Evolutionary conservation across 768 basidiomycete genomes (phyloP).

Genomic region (Plicaturopsis crispa): DNA sequence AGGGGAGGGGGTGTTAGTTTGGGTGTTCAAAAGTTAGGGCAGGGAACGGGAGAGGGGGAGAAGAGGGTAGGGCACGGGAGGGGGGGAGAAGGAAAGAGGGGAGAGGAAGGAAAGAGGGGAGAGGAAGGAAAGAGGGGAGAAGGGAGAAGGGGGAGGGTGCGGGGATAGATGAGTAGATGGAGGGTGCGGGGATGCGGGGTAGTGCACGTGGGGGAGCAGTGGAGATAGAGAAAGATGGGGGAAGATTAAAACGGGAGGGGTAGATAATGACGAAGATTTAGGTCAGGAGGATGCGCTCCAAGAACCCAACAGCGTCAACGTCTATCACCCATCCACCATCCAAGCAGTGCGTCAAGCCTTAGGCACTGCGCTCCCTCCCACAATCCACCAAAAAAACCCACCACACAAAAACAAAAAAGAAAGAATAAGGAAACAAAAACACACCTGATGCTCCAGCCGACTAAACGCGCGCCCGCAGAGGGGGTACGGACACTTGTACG

Average conservation of each 20-base stretch:
- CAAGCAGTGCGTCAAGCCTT: too few relatives aligned
- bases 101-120: conserved; percentile 7
- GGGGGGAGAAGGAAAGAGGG: conserved; percentile 13
- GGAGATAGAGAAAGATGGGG: too few relatives aligned
- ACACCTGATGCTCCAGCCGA: conserved; percentile 90
- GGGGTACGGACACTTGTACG: conserved; percentile 94
- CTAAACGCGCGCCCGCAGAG: conserved; percentile 95
- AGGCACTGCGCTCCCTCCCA: too few relatives aligned
- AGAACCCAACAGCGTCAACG: too few relatives aligned
- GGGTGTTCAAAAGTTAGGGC: conserved; percentile 4
- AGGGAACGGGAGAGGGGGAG: neutral
- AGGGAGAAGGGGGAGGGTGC: too few relatives aligned
- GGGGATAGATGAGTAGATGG: too few relatives aligned
- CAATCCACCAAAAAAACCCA: too few relatives aligned
- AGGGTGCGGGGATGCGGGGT: too few relatives aligned
- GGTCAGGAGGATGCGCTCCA: too few relatives aligned
- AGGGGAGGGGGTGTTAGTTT: too few relatives aligned
- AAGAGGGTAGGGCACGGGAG: conserved; percentile 3
- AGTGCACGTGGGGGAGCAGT: too few relatives aligned
- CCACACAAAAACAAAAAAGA: neutral
- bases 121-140: conserved; percentile 5
- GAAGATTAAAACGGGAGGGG: conserved; percentile 3
- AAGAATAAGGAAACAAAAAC: conserved; percentile 10
- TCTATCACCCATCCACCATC: too few relatives aligned
- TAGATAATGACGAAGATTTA: conserved; percentile 8